Evolutionary conservation across 768 basidiomycete species (phyloP).

Genomic region (Lactifluus volemus): DNA sequence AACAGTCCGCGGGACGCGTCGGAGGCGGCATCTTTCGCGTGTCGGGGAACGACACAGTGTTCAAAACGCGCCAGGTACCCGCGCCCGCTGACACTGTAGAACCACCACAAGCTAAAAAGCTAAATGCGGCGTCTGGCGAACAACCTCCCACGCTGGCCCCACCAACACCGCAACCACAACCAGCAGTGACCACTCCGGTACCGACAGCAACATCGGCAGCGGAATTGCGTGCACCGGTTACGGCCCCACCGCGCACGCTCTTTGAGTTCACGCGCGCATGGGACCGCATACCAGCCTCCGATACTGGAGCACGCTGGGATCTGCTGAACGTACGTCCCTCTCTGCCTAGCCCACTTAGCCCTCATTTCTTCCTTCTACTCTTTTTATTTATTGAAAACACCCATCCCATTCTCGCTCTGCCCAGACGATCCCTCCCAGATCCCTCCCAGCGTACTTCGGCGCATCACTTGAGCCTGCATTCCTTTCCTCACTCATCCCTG

Average conservation of each 20-base stretch:
- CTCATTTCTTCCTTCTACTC: not conserved
- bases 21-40: constrained; percentile 69
- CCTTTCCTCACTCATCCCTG: constrained; percentile 48
- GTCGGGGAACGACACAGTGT: constrained; percentile 51
- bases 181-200: not conserved
- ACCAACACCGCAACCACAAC: not conserved
- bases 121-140: not conserved
- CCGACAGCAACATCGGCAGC: constrained; percentile 5
- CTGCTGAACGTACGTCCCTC: constrained; percentile 45
- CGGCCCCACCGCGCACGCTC: constrained; percentile 23
- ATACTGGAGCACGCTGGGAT: constrained; percentile 43
- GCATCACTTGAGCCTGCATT: constrained; percentile 60
- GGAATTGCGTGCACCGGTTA: constrained; percentile 30
- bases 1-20: constrained; percentile 31
- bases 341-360: not conserved
- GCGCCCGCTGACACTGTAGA: not conserved
- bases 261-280: constrained; percentile 59
- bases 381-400: not conserved
- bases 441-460: constrained; percentile 56
- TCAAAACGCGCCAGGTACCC: constrained; percentile 29
- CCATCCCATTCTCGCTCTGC: too few species aligned
- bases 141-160: not conserved
- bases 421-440: constrained; percentile 47
- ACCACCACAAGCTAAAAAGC: not conserved
- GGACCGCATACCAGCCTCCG: constrained; percentile 31